phyloP scores from a whole-genome alignment of 768 basidiomycete genomes.

The Phylloporus sp. region DNA sequence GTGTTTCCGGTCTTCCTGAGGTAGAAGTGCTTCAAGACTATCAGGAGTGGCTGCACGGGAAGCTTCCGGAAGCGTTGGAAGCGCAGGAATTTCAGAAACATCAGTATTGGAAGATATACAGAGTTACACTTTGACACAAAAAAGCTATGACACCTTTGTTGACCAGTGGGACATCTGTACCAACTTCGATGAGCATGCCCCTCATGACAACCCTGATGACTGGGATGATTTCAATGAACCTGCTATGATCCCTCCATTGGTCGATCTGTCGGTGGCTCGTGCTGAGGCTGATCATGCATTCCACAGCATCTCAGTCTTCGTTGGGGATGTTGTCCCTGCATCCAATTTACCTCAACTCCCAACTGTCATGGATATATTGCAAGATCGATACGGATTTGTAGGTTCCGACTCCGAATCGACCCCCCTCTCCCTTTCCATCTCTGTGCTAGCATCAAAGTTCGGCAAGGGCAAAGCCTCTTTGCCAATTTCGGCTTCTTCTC shows the following conservation, averaged over 20 bases:
- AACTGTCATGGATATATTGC: neutral
- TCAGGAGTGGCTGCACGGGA: too few species aligned
- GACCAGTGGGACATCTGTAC: constrained; percentile 3
- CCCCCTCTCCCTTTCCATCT: neutral
- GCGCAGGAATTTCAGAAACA: too few species aligned
- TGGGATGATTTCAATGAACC: too few species aligned
- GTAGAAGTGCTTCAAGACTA: too few species aligned
- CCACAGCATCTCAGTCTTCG: neutral
- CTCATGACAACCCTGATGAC: neutral
- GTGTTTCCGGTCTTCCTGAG: too few species aligned
- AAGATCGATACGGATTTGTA: neutral
- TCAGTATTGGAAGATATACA: too few species aligned
- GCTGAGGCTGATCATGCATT: neutral
- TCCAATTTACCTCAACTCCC: neutral
- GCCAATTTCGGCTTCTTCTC: neutral
- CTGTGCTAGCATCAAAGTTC: neutral
- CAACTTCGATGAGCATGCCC: neutral
- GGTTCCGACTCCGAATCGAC: neutral
- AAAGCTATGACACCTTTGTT: neutral
- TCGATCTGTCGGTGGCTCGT: too few species aligned
- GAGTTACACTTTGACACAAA: too few species aligned
- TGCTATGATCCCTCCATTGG: too few species aligned
- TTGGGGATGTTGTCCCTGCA: neutral
- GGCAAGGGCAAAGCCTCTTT: neutral
- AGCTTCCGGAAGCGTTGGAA: too few species aligned